Evolutionary conservation across 2,329 filamentous ascomycete genomes (phyloP), one percentile per base, ranked within the genome.

Genomic region (Botrytis fragariae): DNA sequence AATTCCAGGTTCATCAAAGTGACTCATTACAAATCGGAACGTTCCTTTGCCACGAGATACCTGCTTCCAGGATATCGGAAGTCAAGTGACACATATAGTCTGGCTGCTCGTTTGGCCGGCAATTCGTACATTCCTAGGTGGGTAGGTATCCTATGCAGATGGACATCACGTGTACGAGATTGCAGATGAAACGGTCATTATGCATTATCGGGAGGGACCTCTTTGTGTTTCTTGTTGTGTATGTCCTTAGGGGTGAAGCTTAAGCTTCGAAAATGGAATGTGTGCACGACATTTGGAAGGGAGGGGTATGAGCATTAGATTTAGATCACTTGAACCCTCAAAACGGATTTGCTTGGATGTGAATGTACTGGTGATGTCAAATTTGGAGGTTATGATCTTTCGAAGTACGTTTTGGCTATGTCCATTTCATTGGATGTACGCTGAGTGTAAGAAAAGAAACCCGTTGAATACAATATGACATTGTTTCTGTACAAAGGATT

Each of bases 61-160:
- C 60, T 71, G 60, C 29, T 73, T 73, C 71, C 71, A 72, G 71
- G 71, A 69, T 72, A 72, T 45, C 63, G 71, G 71, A 61, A 73
- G 71, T 73, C 71, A 73, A 73, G 71, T 73, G 71, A 73, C 54
- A 73, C 71, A 60, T 29, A 51, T 39, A 57, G 35, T 42, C 20
- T 57, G 18, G 65, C 65, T 42, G n/a, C 45, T 39, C 7, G 51
- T n/a, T 54, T 69, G 65, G 48, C 65, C 25, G 65, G 35, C 35
- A 57, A 42, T n/a, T 39, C 35, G n/a, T 54, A 67, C 48, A 54
- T 37, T 57, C 51, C 48, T 54, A 6, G 48, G 48, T 54, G 48
- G 48, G 25, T 16, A 9, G 51, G 51, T 18, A 57, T 57, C 7
- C 16, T 57, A 18, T 32, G 18, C 14, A 37, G 25, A 18, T n/a